These are phyloP conservation scores for Salisapilia sapeloensis DNA, from an alignment of 352 stramenopile genomes.

Conservation along the genomic window DNA sequence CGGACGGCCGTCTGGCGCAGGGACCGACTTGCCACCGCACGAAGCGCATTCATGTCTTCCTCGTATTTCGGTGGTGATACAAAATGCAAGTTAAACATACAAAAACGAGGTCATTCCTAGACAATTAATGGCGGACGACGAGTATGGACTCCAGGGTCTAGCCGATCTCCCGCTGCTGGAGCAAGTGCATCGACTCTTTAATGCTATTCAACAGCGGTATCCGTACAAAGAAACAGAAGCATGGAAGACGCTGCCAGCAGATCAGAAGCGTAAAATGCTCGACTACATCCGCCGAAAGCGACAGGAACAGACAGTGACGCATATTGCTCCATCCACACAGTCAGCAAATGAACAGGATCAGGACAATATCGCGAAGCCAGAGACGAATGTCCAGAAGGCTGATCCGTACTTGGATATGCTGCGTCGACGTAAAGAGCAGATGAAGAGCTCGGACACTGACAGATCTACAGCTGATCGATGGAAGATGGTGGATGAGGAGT, in stretches of 20 bases:
- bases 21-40: too few species aligned
- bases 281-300: conserved; percentile 65
- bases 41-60: too few species aligned
- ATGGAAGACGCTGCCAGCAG: conserved; percentile 55
- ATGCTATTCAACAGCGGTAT: conserved; percentile 69
- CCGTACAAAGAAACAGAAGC: conserved; percentile 69
- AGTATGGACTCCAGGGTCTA: conserved; percentile 57
- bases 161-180: conserved; percentile 54
- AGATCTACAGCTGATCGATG: conserved; percentile 34
- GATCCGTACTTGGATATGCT: conserved; percentile 73
- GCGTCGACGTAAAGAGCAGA: conserved; percentile 39
- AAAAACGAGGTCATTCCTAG: too few species aligned
- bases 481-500: conserved; percentile 57
- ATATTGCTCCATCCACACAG: conserved; percentile 1
- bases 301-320: conserved; percentile 7
- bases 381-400: conserved; percentile 11
- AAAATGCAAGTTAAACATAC: too few species aligned
- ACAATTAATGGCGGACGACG: too few species aligned
- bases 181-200: conserved; percentile 70
- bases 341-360: conserved; percentile 2
- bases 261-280: conserved; percentile 70
- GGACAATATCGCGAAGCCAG: conserved; percentile 1
- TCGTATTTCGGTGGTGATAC: too few species aligned
- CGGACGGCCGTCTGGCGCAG: too few species aligned
- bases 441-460: conserved; percentile 10